Conservation (phyloP, 2,329 filamentous ascomycete genomes). For the Trichoderma pleuroti region DNA sequence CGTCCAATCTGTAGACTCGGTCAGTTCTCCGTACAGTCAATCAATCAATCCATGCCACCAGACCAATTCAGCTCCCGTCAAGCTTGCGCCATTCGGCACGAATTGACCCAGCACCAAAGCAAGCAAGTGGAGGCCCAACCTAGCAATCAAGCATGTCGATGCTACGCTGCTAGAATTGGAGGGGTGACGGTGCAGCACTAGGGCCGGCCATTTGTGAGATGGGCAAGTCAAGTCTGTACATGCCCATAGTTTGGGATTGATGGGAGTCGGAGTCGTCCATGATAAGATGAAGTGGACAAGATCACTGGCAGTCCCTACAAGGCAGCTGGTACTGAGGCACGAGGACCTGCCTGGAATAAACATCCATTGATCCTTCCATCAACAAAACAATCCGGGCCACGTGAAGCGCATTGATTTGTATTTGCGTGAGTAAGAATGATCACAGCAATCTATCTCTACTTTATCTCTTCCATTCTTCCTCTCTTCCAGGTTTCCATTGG, state of each 20-base stretch:
- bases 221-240: too few species aligned
- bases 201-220: slow-evolving; percentile 2
- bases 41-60: too few species aligned
- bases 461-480: not conserved
- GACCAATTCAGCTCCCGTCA: not conserved
- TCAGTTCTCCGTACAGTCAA: not conserved
- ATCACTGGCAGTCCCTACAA: not conserved
- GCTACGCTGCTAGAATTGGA: not conserved
- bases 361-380: too few species aligned
- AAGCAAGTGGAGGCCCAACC: not conserved
- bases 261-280: too few species aligned
- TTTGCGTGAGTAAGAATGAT: not conserved
- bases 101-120: not conserved
- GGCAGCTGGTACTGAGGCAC: not conserved
- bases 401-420: not conserved
- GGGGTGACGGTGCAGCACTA: slow-evolving; percentile 11
- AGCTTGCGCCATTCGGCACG: not conserved
- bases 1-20: not conserved
- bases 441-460: not conserved
- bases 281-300: not conserved
- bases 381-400: not conserved
- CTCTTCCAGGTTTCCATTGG: not conserved
- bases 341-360: not conserved
- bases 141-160: slow-evolving; percentile 6
- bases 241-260: too few species aligned